phyloP scores from a whole-genome alignment of 208 protist genomes.

The Wallacemonas sp. region DNA sequence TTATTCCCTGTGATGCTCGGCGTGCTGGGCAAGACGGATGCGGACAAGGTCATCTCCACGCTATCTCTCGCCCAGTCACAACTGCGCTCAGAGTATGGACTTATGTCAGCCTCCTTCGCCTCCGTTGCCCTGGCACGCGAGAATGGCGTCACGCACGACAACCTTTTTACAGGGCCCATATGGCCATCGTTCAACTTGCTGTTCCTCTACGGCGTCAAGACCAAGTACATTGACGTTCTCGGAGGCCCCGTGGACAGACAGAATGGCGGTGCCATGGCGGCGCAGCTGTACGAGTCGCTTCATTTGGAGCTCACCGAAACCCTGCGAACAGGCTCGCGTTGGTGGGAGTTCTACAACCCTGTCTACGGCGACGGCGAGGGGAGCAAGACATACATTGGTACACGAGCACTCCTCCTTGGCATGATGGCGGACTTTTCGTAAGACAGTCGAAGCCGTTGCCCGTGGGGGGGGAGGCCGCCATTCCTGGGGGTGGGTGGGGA shows the following conservation, averaged over 20 bases:
- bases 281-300: constrained; percentile 41
- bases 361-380: constrained; percentile 66
- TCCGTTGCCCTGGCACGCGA: constrained; percentile 63
- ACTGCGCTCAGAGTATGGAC: constrained; percentile 56
- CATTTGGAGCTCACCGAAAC: constrained; percentile 40
- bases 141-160: constrained; percentile 46
- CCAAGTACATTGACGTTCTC: constrained; percentile 50
- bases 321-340: constrained; percentile 40
- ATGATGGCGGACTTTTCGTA: constrained; percentile 62
- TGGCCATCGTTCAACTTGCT: constrained; percentile 71
- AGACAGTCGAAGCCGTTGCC: too few relatives aligned
- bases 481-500: too few relatives aligned
- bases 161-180: constrained; percentile 72
- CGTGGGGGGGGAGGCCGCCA: too few relatives aligned
- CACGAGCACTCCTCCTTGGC: constrained; percentile 48
- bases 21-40: constrained; percentile 37
- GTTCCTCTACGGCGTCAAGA: constrained; percentile 61
- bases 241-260: constrained; percentile 14
- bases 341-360: constrained; percentile 77
- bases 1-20: constrained; percentile 74
- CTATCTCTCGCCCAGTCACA: constrained; percentile 46
- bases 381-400: constrained; percentile 76
- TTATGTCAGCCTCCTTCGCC: constrained; percentile 74
- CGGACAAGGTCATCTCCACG: constrained; percentile 35
- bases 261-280: constrained; percentile 9